Conservation (phyloP, 805 yeast genomes). For the Yarrowia sp. region DNA sequence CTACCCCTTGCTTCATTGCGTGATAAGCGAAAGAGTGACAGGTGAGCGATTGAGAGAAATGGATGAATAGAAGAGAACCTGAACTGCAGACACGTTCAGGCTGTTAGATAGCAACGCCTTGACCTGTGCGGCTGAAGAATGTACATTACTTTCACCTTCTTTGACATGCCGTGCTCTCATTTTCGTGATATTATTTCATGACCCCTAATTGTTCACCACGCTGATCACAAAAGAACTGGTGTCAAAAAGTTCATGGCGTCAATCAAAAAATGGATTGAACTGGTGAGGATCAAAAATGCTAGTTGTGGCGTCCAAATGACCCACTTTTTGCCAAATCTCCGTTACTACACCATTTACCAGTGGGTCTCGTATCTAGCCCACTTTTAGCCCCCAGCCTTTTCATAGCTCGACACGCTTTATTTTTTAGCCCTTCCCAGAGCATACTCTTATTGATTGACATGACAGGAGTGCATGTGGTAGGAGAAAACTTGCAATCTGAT, state of each 20-base stretch:
- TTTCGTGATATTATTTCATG: too few species aligned
- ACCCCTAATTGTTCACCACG: background rate
- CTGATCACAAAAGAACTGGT: background rate
- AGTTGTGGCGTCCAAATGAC: too few species aligned
- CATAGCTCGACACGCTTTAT: background rate
- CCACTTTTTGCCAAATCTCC: too few species aligned
- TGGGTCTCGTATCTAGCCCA: background rate
- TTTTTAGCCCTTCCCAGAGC: conserved; percentile 11
- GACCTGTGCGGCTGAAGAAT: conserved; percentile 5
- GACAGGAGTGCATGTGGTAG: conserved; percentile 3
- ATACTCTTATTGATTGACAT: background rate
- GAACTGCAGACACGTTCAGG: too few species aligned
- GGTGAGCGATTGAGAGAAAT: too few species aligned
- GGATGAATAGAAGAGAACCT: too few species aligned
- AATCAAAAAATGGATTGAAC: too few species aligned
- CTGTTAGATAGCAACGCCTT: background rate
- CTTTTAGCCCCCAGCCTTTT: background rate
- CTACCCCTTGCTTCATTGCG: conserved; percentile 5
- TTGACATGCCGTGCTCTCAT: too few species aligned
- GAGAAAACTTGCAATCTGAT: background rate
- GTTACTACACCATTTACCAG: background rate
- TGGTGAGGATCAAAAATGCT: too few species aligned
- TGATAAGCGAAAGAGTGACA: background rate
- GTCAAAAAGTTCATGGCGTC: too few species aligned
- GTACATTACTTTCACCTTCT: background rate